phyloP scores from a whole-genome alignment of 2,329 filamentous ascomycete genomes.

The Teratosphaeria pseudoeucalypti region DNA sequence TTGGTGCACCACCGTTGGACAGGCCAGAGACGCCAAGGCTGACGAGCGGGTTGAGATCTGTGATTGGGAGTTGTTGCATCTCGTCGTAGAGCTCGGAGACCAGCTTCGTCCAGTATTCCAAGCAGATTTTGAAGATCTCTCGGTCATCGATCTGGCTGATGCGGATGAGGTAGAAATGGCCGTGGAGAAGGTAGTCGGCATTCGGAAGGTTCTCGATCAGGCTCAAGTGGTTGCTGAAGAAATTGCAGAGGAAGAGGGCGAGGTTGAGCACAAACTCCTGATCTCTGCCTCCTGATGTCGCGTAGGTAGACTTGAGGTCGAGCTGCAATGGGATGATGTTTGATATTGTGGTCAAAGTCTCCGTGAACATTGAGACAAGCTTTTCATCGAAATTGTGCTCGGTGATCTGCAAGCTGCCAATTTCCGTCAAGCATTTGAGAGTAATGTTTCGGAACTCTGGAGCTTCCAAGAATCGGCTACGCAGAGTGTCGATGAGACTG shows the following conservation, averaged over 20 bases:
- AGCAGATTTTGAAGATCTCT: conserved; percentile 98
- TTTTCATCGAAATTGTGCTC: conserved; percentile 86
- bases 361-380: conserved; percentile 96
- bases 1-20: conserved; percentile 71
- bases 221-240: conserved; percentile 85
- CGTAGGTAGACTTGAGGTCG: conserved; percentile 85
- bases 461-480: conserved; percentile 82
- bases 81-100: conserved; percentile 98
- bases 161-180: conserved; percentile 94
- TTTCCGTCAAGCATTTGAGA: conserved; percentile 92
- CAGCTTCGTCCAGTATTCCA: conserved; percentile 98
- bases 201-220: conserved; percentile 96
- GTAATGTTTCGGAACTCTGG: conserved; percentile 96
- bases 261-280: conserved; percentile 98
- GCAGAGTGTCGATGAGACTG: conserved; percentile 79
- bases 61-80: conserved; percentile 92
- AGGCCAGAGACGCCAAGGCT: conserved; percentile 62
- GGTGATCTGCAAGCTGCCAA: conserved; percentile 75
- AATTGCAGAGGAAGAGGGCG: conserved; percentile 91
- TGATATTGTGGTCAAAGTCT: conserved; percentile 83
- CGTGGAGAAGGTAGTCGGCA: conserved; percentile 85
- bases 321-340: conserved; percentile 85
- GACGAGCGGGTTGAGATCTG: conserved; percentile 81
- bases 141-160: conserved; percentile 98
- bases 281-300: conserved; percentile 79